These are phyloP conservation scores for Cladobotryum protrusum DNA, from an alignment of 2,329 filamentous ascomycete genomes.

Conservation along the genomic window DNA sequence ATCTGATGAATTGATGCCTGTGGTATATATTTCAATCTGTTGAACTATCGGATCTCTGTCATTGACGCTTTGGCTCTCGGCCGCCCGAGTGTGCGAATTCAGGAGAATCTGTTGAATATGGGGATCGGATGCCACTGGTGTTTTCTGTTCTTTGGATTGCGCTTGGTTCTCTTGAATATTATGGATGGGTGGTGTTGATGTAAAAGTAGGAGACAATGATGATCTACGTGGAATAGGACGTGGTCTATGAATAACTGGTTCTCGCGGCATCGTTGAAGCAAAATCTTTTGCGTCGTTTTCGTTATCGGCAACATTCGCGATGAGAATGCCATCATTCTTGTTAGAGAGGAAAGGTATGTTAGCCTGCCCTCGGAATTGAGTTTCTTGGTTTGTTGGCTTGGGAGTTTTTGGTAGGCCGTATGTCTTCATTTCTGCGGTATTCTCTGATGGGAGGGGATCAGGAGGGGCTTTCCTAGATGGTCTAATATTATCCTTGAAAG, in stretches of 20 bases:
- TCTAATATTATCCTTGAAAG: constrained; percentile 24
- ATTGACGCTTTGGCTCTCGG: too few species aligned
- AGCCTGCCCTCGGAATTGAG: constrained; percentile 33
- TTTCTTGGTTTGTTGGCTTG: constrained; percentile 19
- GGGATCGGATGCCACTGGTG: too few species aligned
- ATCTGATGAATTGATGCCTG: constrained; percentile 8
- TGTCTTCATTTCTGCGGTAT: constrained; percentile 17
- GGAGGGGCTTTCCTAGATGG: constrained; percentile 24
- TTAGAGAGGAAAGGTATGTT: constrained; percentile 49
- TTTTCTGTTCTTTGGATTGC: not conserved
- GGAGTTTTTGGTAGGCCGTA: constrained; percentile 45
- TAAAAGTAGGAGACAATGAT: constrained; percentile 21
- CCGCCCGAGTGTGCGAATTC: too few species aligned
- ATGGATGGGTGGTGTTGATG: not conserved
- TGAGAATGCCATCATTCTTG: constrained; percentile 31
- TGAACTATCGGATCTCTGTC: too few species aligned
- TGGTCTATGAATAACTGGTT: constrained; percentile 48
- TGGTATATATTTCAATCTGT: constrained; percentile 27
- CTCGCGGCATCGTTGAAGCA: constrained; percentile 2
- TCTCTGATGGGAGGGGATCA: constrained; percentile 16
- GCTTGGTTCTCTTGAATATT: not conserved
- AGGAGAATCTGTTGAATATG: too few species aligned
- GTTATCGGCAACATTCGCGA: constrained; percentile 5
- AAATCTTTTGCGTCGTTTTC: constrained; percentile 21
- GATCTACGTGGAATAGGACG: constrained; percentile 48